These are phyloP conservation scores for Alloascoidea africana DNA, from an alignment of 805 yeast genomes.

Conservation along the genomic window DNA sequence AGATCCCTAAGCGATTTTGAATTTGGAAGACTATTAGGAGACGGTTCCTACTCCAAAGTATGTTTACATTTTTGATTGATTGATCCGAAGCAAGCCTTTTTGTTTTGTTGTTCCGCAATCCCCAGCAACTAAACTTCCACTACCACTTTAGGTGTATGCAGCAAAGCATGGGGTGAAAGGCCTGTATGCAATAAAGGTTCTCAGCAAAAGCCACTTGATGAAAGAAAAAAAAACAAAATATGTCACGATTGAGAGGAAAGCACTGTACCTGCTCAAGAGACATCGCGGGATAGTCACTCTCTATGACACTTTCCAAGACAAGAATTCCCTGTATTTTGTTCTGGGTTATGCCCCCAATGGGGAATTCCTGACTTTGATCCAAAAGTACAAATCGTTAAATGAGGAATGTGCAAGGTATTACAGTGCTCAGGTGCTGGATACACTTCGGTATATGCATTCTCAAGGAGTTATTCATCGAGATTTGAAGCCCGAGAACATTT, in stretches of 20 bases:
- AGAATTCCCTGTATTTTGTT: conserved; percentile 55
- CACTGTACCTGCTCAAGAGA: conserved; percentile 49
- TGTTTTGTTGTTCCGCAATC: too few species aligned
- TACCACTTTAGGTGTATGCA: conserved; percentile 1
- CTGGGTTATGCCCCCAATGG: conserved; percentile 73
- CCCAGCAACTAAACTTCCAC: too few species aligned
- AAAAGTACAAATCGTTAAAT: conserved; percentile 52
- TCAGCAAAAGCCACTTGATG: conserved; percentile 65
- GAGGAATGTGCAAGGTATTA: conserved; percentile 57
- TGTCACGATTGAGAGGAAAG: conserved; percentile 71
- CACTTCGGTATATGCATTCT: conserved; percentile 54
- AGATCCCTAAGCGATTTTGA: background rate
- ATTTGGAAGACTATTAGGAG: background rate
- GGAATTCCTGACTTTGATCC: conserved; percentile 52
- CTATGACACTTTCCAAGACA: conserved; percentile 71
- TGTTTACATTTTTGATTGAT: too few species aligned
- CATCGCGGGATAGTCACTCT: conserved; percentile 45
- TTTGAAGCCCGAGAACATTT: conserved; percentile 70
- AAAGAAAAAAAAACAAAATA: conserved; percentile 75
- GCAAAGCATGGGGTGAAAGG: background rate
- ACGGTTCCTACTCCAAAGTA: background rate
- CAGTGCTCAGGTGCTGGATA: conserved; percentile 61
- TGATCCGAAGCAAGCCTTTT: too few species aligned
- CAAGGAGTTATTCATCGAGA: conserved; percentile 73
- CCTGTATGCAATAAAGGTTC: conserved; percentile 57